Evolutionary conservation across 495 filamentous ascomycete species (phyloP), one percentile per base, ranked within the genome.

Genomic region (Lepidopterella palustris): DNA sequence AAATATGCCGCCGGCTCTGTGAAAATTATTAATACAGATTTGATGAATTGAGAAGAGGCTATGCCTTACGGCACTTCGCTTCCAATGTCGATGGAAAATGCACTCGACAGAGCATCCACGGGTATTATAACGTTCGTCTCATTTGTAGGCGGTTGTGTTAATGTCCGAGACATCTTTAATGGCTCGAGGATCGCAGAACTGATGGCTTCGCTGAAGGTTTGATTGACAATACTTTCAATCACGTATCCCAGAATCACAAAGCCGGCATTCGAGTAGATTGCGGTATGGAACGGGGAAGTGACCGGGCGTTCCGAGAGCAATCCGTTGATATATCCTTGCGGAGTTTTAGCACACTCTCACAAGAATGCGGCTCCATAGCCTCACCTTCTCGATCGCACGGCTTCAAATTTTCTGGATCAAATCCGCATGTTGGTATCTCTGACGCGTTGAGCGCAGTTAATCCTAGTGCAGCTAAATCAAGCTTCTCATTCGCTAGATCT

Each of bases 1-100:
- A 68, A 79, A 84, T 45, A 84, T 73, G 59, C 80, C 82, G 13
- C 83, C 83, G 2, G 82, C 75, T 9, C 78, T 80, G 27, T 28
- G 11, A 18, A 40, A 15, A 23, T 8, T 51, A 8, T 53, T 11
- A 20, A 31, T 6, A 9, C 18, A 72, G 5, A 31, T 13, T 57
- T 18, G 25, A 50, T 21, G 10, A 24, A 5, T 15, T 20, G 18
- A 28, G 45, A 23, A 20, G 3, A 3, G 21, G 28, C 20, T 6
- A 20, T 5, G 5, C 28, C 76, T 71, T 66, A 80, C 78, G 77
- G 74, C 5, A 59, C 72, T 27, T 75, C 74, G 20, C n/a, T 31
- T 10, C n/a, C 15, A 3, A 18, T 11, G 21, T 49, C 45, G 10
- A 24, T 11, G 21, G 11, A 24, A 21, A 49, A 49, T 10, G n/a